Evolutionary conservation across 1,284 basidiomycete species (phyloP).

Genomic region (Retiboletus flavoniger): DNA sequence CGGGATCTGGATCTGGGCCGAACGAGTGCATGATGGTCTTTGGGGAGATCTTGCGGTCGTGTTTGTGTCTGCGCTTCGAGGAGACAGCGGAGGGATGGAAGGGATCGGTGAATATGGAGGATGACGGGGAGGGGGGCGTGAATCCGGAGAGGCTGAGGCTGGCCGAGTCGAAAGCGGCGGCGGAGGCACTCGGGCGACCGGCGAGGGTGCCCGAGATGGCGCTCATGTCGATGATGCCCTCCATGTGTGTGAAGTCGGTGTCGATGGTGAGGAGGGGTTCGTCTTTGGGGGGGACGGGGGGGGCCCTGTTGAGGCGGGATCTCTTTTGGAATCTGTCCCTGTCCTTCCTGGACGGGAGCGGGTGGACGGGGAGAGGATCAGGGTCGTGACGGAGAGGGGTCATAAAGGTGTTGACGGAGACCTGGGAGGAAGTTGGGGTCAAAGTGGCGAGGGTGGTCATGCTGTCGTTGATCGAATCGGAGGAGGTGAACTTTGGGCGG

Average conservation of each 20-base stretch:
- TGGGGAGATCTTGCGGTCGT: slow-evolving; percentile 48
- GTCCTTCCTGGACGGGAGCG: slow-evolving; percentile 34
- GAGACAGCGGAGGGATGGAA: slow-evolving; percentile 36
- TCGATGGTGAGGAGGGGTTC: slow-evolving; percentile 51
- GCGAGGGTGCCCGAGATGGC: background rate
- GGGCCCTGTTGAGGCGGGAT: slow-evolving; percentile 23
- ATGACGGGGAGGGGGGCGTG: slow-evolving; percentile 36
- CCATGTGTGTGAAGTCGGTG: slow-evolving; percentile 78
- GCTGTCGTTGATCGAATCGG: slow-evolving; percentile 26
- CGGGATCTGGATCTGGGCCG: slow-evolving; percentile 9
- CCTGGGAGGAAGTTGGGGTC: slow-evolving; percentile 24
- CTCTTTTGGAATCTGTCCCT: slow-evolving; percentile 19
- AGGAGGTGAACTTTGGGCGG: slow-evolving; percentile 33
- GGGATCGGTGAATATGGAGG: slow-evolving; percentile 46
- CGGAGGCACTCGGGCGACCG: slow-evolving; percentile 3
- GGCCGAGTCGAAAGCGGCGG: slow-evolving; percentile 25
- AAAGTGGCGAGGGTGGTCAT: slow-evolving; percentile 17
- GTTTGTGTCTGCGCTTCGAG: slow-evolving; percentile 13
- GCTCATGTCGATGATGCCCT: slow-evolving; percentile 71
- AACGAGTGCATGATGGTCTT: slow-evolving; percentile 36
- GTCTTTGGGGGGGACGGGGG: slow-evolving; percentile 21
- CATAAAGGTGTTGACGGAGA: slow-evolving; percentile 27
- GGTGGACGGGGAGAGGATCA: slow-evolving; percentile 20
- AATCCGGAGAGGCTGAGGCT: slow-evolving; percentile 22
- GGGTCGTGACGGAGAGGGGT: slow-evolving; percentile 10